Evolutionary conservation across 306 rosid genomes (phyloP), one percentile per base, ranked within the genome.

Genomic region (Myrica gale): DNA sequence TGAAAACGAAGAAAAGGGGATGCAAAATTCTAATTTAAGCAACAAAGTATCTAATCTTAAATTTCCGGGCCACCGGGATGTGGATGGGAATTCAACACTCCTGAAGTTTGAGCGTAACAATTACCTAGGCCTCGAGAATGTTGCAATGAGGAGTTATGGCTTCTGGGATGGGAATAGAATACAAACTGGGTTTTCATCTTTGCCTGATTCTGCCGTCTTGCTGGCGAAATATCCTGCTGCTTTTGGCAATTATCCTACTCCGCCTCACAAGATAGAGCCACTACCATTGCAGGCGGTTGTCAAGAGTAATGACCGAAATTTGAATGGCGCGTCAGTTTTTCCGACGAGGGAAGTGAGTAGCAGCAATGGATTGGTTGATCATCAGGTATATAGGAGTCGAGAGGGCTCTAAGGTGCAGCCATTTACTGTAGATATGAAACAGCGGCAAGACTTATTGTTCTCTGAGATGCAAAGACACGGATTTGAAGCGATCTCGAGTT

Each of bases 161-260:
- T 88, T 72, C 74, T 86, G 98, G 98, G 91, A 92, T 75, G 94
- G 92, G 79, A 92, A 60, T 77, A 84, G 88, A 89, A 76, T 84
- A 76, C 97, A 85, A 70, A 55, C 86, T 32, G 91, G 93, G 67
- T 78, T 86, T 61, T 21, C 93, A 0, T 72, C 98, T 8, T 52
- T 92, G 75, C 84, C 99, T 6, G 98, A 96, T 81, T 92, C 98
- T 72, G 81, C 97, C 4, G 54, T 87, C 75, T 83, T 92, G 80
- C 85, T 92, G 32, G 92, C 98, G 5, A 92, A 88, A 81, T 96
- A 92, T 86, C 99, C 99, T 67, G 89, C 90, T 39, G 97, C 97
- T 9, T 96, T 96, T 46, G 65, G 91, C 76, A 89, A 82, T 62
- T 91, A 82, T 70, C 72, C 93, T 61, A 3, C 84, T 4, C 39